Base-by-base conservation (phyloP, 2,329 filamentous ascomycete genomes). In the Clarireedia hainanense region DNA sequence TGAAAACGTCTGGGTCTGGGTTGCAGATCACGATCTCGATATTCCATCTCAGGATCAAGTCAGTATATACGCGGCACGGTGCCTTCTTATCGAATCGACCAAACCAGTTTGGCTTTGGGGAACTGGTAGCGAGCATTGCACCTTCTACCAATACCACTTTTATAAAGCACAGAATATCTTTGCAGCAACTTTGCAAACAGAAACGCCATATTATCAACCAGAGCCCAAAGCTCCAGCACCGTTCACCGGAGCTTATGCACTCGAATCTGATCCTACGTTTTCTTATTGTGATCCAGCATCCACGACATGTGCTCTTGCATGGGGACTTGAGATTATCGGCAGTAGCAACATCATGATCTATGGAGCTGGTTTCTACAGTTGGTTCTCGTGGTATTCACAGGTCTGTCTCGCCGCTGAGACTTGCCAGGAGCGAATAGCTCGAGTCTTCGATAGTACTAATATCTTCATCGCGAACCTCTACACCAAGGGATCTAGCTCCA, bases 161-260 rank as follows among this genome's bases (percentile, higher is more conserved):
- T 39, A 14, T 26, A 36, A 36, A 15, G 24, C 49, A 3, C 17
- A 23, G 17, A 40, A 20, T 46, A 24, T 34, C 14, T 26, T 52
- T 45, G 23, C 47, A 9, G 47, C 24, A n/a, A 36, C 34, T 9
- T 23, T 47, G 14, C 47, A 39, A 36, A 84, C 84, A 49, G 85
- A 89, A 69, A 84, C 85, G 4, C 80, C 85, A 0, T 89, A 89
- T 70, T 87, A 79, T 69, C 85, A 88, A 68, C 47, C 52, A 27
- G 50, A 26, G 6, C 39, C 37, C 30, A 40, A 39, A 52, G 37
- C 40, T 15, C 24, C 43, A 30, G 20, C 30, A 1, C 36, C 36
- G 2, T 79, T 82, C 20, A 80, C 50, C 34, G 60, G 58, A 4
- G 1, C 40, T 9, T 62, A 57, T 39, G 14, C 58, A 58, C 30